These are phyloP conservation scores for Skeletonema marinoi DNA, from an alignment of 108 stramenopile species.

Conservation along the genomic window DNA sequence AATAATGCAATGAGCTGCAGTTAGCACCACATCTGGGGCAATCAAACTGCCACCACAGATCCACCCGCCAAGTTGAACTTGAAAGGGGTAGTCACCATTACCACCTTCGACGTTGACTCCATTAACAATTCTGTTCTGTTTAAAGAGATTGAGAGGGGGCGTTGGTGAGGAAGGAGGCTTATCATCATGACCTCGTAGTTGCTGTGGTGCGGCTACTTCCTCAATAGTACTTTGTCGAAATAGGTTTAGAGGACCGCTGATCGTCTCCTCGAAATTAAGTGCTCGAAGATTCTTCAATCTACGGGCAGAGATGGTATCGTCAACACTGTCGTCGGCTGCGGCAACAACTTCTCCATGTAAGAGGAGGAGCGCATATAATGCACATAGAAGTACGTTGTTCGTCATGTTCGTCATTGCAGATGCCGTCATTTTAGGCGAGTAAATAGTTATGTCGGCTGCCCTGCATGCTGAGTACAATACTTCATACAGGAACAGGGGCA, in stretches of 20 bases:
- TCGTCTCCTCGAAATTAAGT: neutral
- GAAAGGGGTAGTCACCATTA: neutral
- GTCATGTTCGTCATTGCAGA: neutral
- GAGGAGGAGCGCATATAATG: neutral
- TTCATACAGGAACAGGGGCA: no score
- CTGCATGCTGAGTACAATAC: no score
- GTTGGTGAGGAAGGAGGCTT: neutral
- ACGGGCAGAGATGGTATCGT: neutral
- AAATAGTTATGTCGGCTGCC: no score
- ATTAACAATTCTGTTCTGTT: neutral
- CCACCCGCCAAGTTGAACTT: neutral
- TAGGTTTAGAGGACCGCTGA: neutral
- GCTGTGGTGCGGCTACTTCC: neutral
- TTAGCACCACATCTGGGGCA: constrained; percentile 35
- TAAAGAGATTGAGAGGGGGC: neutral
- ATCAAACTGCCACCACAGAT: constrained; percentile 45
- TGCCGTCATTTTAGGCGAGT: no score
- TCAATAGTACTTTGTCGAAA: neutral
- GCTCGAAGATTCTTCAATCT: neutral
- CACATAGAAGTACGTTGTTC: neutral
- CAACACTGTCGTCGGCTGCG: neutral
- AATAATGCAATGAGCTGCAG: constrained; percentile 41
- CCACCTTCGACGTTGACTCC: neutral
- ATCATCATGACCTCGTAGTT: neutral
- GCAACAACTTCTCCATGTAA: neutral